Conservation (phyloP, 192 early-diverging fungal genomes). For the Gryganskiella cystojenkinii region DNA sequence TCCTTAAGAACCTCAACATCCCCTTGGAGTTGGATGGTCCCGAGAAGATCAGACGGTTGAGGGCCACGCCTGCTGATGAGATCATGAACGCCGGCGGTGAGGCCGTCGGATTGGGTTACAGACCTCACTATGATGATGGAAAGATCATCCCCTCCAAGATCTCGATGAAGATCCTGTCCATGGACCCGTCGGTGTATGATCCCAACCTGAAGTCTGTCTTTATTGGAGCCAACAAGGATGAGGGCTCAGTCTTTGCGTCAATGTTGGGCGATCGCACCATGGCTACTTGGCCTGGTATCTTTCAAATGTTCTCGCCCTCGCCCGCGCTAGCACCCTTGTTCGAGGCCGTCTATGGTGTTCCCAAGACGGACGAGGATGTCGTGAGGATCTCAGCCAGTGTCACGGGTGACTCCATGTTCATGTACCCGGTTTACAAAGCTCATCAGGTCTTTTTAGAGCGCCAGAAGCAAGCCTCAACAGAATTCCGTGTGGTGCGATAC, state of each 20-base stretch:
- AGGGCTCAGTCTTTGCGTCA: conserved; percentile 11
- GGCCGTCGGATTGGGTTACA: background rate
- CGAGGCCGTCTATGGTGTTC: conserved; percentile 20
- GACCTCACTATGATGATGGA: conserved; percentile 12
- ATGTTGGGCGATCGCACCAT: conserved; percentile 1
- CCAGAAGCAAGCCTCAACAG: background rate
- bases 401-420: conserved; percentile 11
- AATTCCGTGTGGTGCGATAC: conserved; percentile 2
- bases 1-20: conserved; percentile 11
- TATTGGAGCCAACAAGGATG: conserved; percentile 30
- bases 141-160: conserved; percentile 16
- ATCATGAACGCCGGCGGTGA: background rate
- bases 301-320: background rate
- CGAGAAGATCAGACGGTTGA: conserved; percentile 25
- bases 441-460: background rate
- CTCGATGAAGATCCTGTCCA: background rate
- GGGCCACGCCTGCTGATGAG: conserved; percentile 8
- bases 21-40: conserved; percentile 9
- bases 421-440: background rate
- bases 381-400: background rate
- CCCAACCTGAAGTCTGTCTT: conserved; percentile 32
- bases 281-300: conserved; percentile 1
- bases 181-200: conserved; percentile 7
- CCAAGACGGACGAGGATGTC: conserved; percentile 17
- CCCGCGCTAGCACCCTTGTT: conserved; percentile 1